phyloP scores from a whole-genome alignment of 306 rosid species.

The Prunus campanulata region DNA sequence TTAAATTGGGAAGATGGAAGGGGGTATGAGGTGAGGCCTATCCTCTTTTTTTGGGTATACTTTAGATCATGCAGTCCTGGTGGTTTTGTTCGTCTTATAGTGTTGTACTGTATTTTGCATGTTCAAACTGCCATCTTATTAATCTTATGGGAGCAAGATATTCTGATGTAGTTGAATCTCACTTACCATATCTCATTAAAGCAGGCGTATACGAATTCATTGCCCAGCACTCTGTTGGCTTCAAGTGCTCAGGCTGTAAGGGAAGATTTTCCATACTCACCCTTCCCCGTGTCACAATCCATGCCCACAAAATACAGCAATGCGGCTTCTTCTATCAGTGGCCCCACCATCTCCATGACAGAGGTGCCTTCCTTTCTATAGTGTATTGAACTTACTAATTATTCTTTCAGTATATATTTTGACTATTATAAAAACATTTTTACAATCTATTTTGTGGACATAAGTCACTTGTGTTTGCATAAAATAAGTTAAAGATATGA shows the following conservation, averaged over 20 bases:
- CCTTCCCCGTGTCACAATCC: constrained; percentile 80
- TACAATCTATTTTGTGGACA: neutral
- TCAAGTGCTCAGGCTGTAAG: constrained; percentile 73
- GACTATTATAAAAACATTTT: constrained; percentile 1
- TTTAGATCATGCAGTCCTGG: neutral
- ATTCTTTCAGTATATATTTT: constrained; percentile 9
- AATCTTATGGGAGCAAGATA: neutral
- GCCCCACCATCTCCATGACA: constrained; percentile 77
- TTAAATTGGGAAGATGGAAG: neutral
- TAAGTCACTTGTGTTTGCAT: neutral
- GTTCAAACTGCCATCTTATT: neutral
- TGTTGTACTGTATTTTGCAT: neutral
- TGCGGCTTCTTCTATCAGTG: constrained; percentile 75
- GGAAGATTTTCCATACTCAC: constrained; percentile 87
- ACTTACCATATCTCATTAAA: constrained; percentile 9
- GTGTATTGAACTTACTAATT: constrained; percentile 6
- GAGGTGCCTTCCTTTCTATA: constrained; percentile 50
- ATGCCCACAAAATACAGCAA: constrained; percentile 77
- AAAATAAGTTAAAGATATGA: neutral
- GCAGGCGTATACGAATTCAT: constrained; percentile 82
- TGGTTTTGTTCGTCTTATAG: neutral
- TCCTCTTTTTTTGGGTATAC: neutral
- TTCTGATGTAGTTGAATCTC: constrained; percentile 5
- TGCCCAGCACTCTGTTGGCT: constrained; percentile 81
- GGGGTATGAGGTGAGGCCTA: constrained; percentile 11